Percentiles rank a stretch among this genome's conserved stretches.
phyloP scores from a whole-genome alignment of 495 filamentous ascomycete species.

The Copromyces sp. region DNA sequence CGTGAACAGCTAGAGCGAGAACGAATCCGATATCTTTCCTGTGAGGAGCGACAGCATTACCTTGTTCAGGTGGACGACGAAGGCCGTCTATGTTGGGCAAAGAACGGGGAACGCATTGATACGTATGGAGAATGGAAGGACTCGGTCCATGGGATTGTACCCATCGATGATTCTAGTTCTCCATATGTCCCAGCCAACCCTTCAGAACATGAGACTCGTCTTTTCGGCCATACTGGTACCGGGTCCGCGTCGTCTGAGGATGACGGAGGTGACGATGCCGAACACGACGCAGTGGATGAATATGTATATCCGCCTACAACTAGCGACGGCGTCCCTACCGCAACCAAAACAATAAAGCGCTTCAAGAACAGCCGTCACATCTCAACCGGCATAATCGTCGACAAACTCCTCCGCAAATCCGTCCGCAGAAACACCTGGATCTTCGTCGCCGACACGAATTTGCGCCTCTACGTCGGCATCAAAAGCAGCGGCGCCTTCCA shows the following conservation, averaged over 20 bases:
- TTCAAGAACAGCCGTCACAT: conserved; percentile 5
- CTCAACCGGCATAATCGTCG: conserved; percentile 57
- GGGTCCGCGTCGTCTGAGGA: conserved; percentile 7
- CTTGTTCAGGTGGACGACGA: conserved; percentile 57
- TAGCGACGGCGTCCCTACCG: background rate
- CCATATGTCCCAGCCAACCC: conserved; percentile 24
- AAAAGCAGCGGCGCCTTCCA: conserved; percentile 85
- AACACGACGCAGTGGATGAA: conserved; percentile 20
- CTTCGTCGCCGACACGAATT: conserved; percentile 79
- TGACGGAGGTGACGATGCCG: conserved; percentile 9
- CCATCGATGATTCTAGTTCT: conserved; percentile 48
- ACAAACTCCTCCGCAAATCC: conserved; percentile 59
- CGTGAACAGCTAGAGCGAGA: conserved; percentile 58
- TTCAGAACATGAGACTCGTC: conserved; percentile 7
- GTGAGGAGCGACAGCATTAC: conserved; percentile 63
- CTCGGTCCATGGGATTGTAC: conserved; percentile 67
- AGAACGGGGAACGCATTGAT: conserved; percentile 65
- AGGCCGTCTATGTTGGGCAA: conserved; percentile 66
- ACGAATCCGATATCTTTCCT: conserved; percentile 61
- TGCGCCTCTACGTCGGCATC: conserved; percentile 82
- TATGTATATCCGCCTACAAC: background rate
- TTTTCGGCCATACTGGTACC: conserved; percentile 13
- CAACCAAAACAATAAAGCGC: background rate
- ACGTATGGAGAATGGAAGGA: conserved; percentile 70
- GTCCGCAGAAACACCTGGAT: conserved; percentile 81